Percentiles rank a stretch among this genome's conserved stretches.
phyloP scores from a whole-genome alignment of 2,329 filamentous ascomycete species.

The Ophiostoma tasmaniense region DNA sequence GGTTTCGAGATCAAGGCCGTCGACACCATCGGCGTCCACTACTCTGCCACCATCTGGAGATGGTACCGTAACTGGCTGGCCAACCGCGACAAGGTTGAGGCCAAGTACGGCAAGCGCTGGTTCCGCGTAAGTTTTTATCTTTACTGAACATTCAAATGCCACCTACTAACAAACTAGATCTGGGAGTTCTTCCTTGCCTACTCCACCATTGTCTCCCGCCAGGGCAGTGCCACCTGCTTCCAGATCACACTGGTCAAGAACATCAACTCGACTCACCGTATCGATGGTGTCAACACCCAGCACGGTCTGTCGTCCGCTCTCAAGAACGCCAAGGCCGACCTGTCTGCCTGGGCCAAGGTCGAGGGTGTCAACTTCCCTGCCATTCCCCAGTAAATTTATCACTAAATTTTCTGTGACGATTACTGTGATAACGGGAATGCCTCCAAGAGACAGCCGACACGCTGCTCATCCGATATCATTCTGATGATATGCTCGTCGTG shows the following conservation, averaged over 20 bases:
- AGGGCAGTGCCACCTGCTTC: slow-evolving; percentile 77
- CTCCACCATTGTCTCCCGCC: slow-evolving; percentile 74
- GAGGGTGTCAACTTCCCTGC: slow-evolving; percentile 28
- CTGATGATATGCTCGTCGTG: background rate
- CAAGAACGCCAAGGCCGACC: slow-evolving; percentile 29
- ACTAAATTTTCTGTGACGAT: background rate
- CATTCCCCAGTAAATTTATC: slow-evolving; percentile 22
- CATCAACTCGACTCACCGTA: slow-evolving; percentile 75
- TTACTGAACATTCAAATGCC: too few species aligned
- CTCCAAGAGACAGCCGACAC: background rate
- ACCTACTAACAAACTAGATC: slow-evolving; percentile 37
- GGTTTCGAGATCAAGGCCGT: slow-evolving; percentile 86
- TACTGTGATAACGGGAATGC: background rate
- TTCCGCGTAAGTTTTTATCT: slow-evolving; percentile 54
- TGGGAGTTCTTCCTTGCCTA: slow-evolving; percentile 89
- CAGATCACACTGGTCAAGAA: slow-evolving; percentile 86
- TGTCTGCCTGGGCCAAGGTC: slow-evolving; percentile 27
- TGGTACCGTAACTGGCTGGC: slow-evolving; percentile 99
- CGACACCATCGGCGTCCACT: slow-evolving; percentile 93
- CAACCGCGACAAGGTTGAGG: slow-evolving; percentile 84
- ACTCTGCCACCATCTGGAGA: slow-evolving; percentile 90
- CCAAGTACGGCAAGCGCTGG: slow-evolving; percentile 93
- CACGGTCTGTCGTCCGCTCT: slow-evolving; percentile 58
- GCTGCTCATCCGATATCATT: background rate
- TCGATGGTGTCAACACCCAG: slow-evolving; percentile 64